Percentiles rank a stretch among this genome's conserved stretches.
phyloP scores from a whole-genome alignment of 768 basidiomycete species.

The Pulveroboletus sp. region DNA sequence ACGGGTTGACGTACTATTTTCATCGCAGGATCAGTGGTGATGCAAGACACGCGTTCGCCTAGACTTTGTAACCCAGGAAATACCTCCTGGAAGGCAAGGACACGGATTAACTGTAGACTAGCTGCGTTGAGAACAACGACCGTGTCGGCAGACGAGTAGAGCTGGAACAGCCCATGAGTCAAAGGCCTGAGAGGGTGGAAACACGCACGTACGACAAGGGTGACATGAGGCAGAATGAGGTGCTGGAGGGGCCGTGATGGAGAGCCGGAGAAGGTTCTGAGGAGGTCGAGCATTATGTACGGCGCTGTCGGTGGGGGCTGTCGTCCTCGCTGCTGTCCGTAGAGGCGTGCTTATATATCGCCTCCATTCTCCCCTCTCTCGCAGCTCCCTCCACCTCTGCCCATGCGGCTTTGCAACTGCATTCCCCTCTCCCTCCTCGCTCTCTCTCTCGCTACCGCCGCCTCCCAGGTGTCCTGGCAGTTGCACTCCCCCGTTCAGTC shows the following conservation, averaged over 20 bases:
- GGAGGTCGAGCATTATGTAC: constrained; percentile 43
- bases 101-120: constrained; percentile 57
- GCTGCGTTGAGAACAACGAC: constrained; percentile 70
- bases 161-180: constrained; percentile 34
- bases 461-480: constrained; percentile 24
- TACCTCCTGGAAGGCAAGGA: constrained; percentile 76
- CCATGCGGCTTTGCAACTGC: constrained; percentile 32
- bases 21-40: constrained; percentile 73
- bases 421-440: constrained; percentile 34
- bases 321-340: not conserved
- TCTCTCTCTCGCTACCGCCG: constrained; percentile 9
- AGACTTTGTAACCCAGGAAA: constrained; percentile 56
- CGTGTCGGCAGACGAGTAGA: constrained; percentile 69
- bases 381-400: not conserved
- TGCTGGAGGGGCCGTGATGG: constrained; percentile 53
- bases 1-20: constrained; percentile 58
- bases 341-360: constrained; percentile 7
- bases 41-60: constrained; percentile 47
- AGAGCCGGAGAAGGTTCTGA: constrained; percentile 43
- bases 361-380: not conserved
- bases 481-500: constrained; percentile 29
- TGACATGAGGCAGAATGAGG: constrained; percentile 50
- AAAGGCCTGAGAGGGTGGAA: not conserved
- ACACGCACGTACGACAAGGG: constrained; percentile 52
- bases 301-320: not conserved